A percentile compares a stretch with the other conserved stretches of the same genome.
Conservation (phyloP, 345 rosid genomes). For the Populus pruinosa region DNA sequence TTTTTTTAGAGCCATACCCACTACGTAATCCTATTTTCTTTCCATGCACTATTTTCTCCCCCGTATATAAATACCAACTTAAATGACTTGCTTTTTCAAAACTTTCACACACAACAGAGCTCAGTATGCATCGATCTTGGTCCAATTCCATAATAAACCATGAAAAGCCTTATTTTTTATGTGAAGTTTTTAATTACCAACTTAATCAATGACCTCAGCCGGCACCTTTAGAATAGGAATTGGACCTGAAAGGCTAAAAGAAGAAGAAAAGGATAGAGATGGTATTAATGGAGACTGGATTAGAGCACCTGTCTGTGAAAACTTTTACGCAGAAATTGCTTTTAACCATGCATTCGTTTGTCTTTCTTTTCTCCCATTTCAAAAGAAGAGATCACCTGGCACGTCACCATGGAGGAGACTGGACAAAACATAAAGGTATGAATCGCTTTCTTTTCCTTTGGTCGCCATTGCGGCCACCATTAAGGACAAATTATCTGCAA, state of each 20-base stretch:
- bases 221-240: neutral
- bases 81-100: no score
- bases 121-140: no score
- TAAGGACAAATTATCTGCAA: neutral
- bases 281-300: neutral
- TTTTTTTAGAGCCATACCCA: no score
- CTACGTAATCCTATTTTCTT: no score
- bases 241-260: neutral
- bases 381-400: neutral
- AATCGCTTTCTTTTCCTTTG: neutral
- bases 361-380: neutral
- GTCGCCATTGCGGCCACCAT: neutral
- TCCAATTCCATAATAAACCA: no score
- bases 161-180: no score
- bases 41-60: no score
- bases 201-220: no score
- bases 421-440: neutral
- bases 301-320: neutral
- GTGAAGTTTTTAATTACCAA: no score
- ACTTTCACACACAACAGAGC: no score
- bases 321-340: conserved; percentile 1
- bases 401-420: neutral
- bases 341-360: conserved; percentile 6
- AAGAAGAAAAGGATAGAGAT: neutral
- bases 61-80: no score